Conservation (phyloP, 768 basidiomycete genomes). For the Pisolithus sp. region DNA sequence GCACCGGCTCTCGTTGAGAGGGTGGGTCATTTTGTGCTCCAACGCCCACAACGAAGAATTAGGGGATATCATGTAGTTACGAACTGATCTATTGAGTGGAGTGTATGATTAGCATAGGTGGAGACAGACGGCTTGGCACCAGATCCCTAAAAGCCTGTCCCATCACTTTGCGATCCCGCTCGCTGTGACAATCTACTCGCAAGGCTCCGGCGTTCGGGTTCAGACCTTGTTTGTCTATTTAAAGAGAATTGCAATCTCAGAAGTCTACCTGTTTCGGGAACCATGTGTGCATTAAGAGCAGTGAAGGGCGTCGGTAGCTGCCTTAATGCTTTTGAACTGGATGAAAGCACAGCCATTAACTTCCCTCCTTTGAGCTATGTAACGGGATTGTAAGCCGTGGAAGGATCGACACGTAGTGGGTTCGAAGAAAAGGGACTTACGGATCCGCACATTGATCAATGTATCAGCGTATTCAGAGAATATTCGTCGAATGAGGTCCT, state of each 20-base stretch:
- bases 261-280: constrained; percentile 3
- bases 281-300: constrained; percentile 27
- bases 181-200: background rate
- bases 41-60: too few relatives aligned
- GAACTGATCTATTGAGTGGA: background rate
- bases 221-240: background rate
- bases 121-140: too few relatives aligned
- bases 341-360: constrained; percentile 42
- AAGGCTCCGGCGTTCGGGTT: background rate
- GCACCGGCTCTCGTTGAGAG: too few relatives aligned
- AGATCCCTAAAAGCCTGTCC: background rate
- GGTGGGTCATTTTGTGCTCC: too few relatives aligned
- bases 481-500: constrained; percentile 18
- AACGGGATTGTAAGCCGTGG: constrained; percentile 5
- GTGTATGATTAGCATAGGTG: background rate
- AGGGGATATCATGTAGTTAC: background rate
- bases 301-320: constrained; percentile 43
- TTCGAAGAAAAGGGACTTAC: constrained; percentile 9
- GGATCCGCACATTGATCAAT: constrained; percentile 26
- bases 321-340: constrained; percentile 41
- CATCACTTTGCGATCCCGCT: background rate
- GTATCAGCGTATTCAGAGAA: constrained; percentile 16
- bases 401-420: background rate
- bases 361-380: constrained; percentile 29
- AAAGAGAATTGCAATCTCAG: constrained; percentile 10